Evolutionary conservation across 2,329 filamentous ascomycete genomes (phyloP).

Genomic region (Pyrenophora graminea): DNA sequence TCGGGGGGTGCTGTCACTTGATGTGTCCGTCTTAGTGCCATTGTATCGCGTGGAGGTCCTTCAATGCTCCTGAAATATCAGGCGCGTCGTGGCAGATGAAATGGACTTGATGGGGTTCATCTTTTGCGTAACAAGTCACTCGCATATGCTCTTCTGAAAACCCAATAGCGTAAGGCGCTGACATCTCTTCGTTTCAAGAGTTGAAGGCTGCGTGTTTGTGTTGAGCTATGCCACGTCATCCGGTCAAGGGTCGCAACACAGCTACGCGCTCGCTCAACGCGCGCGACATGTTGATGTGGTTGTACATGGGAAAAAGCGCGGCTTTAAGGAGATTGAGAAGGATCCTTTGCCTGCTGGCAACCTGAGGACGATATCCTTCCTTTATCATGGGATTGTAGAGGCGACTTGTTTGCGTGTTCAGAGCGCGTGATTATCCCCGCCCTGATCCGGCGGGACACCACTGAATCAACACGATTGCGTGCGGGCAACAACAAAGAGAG

Average conservation of each 20-base stretch:
- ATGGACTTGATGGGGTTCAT: too few relatives aligned
- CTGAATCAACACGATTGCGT: slow-evolving; percentile 2
- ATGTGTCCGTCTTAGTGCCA: too few relatives aligned
- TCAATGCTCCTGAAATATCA: too few relatives aligned
- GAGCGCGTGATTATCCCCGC: slow-evolving; percentile 1
- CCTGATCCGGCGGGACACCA: slow-evolving; percentile 2
- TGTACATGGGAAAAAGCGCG: not conserved
- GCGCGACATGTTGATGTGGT: not conserved
- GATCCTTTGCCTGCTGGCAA: not conserved
- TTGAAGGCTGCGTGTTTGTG: not conserved
- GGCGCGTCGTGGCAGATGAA: too few relatives aligned
- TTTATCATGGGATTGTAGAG: not conserved
- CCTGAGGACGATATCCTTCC: not conserved
- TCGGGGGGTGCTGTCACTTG: not conserved
- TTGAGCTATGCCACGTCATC: not conserved
- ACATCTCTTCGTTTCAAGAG: not conserved
- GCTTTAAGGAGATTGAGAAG: not conserved
- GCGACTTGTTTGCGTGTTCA: not conserved
- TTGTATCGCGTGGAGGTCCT: too few relatives aligned
- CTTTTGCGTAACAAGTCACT: too few relatives aligned
- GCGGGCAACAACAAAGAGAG: not conserved
- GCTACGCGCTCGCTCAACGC: not conserved
- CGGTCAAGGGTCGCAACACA: not conserved
- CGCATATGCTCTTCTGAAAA: too few relatives aligned
- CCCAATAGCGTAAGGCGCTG: too few relatives aligned